A percentile compares a stretch with the other conserved stretches of the same genome.
These are phyloP conservation scores for Fusarium chaquense DNA, from an alignment of 2,329 filamentous ascomycete genomes.

Conservation along the genomic window DNA sequence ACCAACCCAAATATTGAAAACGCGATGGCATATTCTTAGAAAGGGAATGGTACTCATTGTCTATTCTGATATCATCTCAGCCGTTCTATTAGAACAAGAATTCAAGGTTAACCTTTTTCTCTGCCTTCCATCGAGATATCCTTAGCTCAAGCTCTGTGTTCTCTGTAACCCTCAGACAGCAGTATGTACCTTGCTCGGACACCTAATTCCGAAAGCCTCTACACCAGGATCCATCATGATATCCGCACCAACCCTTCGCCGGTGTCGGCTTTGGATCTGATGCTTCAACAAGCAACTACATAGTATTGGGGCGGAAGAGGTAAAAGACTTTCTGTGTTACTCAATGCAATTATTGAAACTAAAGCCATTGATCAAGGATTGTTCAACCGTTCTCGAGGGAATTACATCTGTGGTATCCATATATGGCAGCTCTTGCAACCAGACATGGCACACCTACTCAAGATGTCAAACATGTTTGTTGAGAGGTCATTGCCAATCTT, in stretches of 20 bases:
- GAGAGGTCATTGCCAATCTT: constrained; percentile 18
- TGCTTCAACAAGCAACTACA: constrained; percentile 39
- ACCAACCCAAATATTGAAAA: not conserved
- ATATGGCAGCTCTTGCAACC: constrained; percentile 5
- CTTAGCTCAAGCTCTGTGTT: constrained; percentile 1
- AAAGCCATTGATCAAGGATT: constrained; percentile 19
- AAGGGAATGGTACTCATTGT: not conserved
- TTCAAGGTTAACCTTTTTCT: not conserved
- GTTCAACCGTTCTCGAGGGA: constrained; percentile 37
- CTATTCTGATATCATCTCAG: not conserved
- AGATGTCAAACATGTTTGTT: constrained; percentile 5
- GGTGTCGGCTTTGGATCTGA: constrained; percentile 44
- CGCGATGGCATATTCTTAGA: not conserved
- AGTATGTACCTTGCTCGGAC: constrained; percentile 30
- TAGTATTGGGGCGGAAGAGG: constrained; percentile 38
- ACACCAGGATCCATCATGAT: constrained; percentile 18
- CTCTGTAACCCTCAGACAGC: not conserved
- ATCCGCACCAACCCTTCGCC: constrained; percentile 44
- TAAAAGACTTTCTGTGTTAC: constrained; percentile 5
- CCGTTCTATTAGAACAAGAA: not conserved
- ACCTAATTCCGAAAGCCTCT: constrained; percentile 39
- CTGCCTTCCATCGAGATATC: not conserved
- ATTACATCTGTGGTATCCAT: constrained; percentile 26
- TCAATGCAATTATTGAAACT: constrained; percentile 21
- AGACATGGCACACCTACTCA: not conserved